Base-by-base conservation (phyloP, 495 filamentous ascomycete genomes). In the Penicillium parvum region DNA sequence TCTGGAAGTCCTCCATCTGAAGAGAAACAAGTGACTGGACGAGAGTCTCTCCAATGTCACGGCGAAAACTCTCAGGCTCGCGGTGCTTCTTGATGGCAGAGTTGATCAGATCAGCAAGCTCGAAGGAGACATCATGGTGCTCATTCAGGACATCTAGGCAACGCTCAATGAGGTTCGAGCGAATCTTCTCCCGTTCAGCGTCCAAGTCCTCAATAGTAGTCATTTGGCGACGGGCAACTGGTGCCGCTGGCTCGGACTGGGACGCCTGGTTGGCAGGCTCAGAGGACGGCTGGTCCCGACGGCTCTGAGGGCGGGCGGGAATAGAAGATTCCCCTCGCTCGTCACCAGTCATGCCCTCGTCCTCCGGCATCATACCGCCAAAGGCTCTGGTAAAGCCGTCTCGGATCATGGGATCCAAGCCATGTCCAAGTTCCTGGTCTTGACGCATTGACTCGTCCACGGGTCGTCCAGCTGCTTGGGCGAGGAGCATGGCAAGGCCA, bases 21-120 rank as follows among this genome's bases (percentile, higher is more conserved):
- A 96, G 74, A 3, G 94, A 97, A 57, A 92, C 83, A 11, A 99
- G 74, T 4, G 90, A 95, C 47, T 88, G 82, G 3, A 91, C 80
- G 37, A 99, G 74, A 3, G 88, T 88, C 21, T 83, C 77, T 37
- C 85, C 88, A 47, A 95, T 85, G 39, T 91, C 86, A 36, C 77
- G 76, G 20, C 84, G 77, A 60, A 82, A 75, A 30, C 47, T 67
- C 8, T 81, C 76, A 3, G 82, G 79, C 41, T 84, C 81, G 20
- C 70, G 61, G 7, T 81, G 75, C 54, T 86, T 91, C 39, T 79
- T 74, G 9, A 90, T 78, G 4, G 86, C 83, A 14, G 84, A 82
- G 32, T 75, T 75, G 40, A 99, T 89, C 11, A 99, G 71, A 43
- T 95, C 90, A 2, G 88, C 76, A 41, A 99, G 72, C 53, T 97